Evolutionary conservation across 225 moss, liverwort and hornwort species (phyloP).

Genomic region (Physcomitrium patens): DNA sequence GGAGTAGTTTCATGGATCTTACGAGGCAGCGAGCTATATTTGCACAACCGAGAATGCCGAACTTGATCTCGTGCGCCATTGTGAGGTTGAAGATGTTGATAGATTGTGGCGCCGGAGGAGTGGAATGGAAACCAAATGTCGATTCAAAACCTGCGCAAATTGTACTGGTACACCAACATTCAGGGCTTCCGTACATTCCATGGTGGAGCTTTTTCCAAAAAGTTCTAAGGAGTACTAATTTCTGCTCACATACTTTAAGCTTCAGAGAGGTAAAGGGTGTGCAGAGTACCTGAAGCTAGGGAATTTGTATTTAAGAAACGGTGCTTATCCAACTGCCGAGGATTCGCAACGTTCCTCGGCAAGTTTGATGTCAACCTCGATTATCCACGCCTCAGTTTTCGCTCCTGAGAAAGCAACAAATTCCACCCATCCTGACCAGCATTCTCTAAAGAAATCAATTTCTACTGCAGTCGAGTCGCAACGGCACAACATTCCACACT

Average conservation of each 20-base stretch:
- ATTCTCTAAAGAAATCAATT: not conserved
- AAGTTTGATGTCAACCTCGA: not conserved
- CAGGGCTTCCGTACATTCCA: not conserved
- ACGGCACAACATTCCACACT: not conserved
- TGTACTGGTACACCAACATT: not conserved
- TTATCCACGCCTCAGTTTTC: not conserved
- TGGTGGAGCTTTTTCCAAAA: not conserved
- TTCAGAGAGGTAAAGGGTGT: not conserved
- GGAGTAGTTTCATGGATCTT: constrained; percentile 32
- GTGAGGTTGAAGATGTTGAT: not conserved
- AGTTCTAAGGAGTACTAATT: not conserved
- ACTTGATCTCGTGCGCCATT: constrained; percentile 36
- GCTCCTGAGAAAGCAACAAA: too few species aligned
- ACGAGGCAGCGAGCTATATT: constrained; percentile 46
- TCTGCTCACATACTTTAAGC: not conserved
- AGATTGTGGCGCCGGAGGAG: not conserved
- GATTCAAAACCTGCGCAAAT: constrained; percentile 2
- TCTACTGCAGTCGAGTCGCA: not conserved
- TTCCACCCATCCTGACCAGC: not conserved
- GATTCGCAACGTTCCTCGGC: not conserved
- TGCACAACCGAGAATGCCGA: constrained; percentile 51
- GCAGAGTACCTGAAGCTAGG: constrained; percentile 4
- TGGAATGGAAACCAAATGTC: not conserved
- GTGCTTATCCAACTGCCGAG: not conserved
- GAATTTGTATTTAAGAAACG: not conserved